Base-by-base conservation (phyloP, 495 filamentous ascomycete species). In the Podospora conica region DNA sequence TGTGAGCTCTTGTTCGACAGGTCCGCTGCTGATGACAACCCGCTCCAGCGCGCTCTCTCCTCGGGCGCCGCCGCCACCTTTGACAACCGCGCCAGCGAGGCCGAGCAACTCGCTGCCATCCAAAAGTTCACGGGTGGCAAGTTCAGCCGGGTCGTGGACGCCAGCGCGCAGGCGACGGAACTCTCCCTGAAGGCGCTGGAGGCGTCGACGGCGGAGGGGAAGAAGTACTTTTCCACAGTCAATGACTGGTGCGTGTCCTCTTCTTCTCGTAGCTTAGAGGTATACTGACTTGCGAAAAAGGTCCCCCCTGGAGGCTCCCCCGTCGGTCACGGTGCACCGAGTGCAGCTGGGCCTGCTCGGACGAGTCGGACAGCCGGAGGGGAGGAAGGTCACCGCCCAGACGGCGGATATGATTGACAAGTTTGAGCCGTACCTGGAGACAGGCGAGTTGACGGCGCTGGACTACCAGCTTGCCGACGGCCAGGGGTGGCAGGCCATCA, bases 151-250 rank as follows among this genome's bases (percentile, higher is more conserved):
- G 68, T 81, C 40, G 76, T 78, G 53, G 81, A 84, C 63, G 66
- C 81, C 1, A 77, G 76, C 48, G 73, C 75, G 1, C 67, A 73
- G 53, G 70, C 71, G 31, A 64, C 71, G 15, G 70, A 75, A n/a
- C 61, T 79, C 3, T 77, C 74, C 15, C 61, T 75, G 48, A 65
- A 68, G 59, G 75, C 75, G 24, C 70, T 78, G 9, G 55, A 67
- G 24, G 64, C 65, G n/a, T 25, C 76, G 9, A 73, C 69, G 21
- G 65, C 57, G 7, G 69, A 57, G 18, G 40, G 55, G 22, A 12
- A 55, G 9, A 82, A 81, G 65, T 75, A 74, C 27, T 80, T 80
- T 61, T 60, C 75, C 4, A 81, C 80, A 0, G 79, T 74, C 2
- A 77, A 80, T 70, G 79, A 79, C 59, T 81, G 78, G 81, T 80